A percentile compares a stretch with the other conserved stretches of the same genome.
phyloP scores from a whole-genome alignment of 306 rosid genomes.

The Casuarina cunninghamiana region DNA sequence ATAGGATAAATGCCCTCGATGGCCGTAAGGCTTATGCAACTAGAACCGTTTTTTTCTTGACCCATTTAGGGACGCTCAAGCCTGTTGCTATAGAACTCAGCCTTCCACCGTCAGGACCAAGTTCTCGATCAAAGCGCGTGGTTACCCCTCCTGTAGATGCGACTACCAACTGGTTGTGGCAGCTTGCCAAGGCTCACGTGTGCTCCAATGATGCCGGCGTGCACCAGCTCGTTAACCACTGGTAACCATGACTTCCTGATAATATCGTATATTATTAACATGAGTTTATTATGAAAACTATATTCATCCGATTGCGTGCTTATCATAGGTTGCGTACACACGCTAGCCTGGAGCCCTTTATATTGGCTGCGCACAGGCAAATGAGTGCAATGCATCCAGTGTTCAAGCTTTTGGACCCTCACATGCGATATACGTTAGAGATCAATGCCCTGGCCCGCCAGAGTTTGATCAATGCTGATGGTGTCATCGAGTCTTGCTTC shows the following conservation, averaged over 20 bases:
- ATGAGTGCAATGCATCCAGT: constrained; percentile 93
- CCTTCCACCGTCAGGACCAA: constrained; percentile 63
- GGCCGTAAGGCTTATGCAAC: constrained; percentile 94
- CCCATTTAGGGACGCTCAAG: constrained; percentile 67
- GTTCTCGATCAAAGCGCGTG: constrained; percentile 58
- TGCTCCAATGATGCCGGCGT: constrained; percentile 91
- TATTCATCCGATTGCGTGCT: background rate
- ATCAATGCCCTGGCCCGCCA: constrained; percentile 86
- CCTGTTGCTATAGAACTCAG: constrained; percentile 95
- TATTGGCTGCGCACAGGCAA: constrained; percentile 84
- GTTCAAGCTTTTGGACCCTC: constrained; percentile 85
- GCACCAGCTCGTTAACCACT: constrained; percentile 93
- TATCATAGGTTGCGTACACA: constrained; percentile 78
- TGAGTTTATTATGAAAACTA: too few species aligned
- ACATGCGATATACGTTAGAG: constrained; percentile 92
- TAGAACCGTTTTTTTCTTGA: constrained; percentile 66
- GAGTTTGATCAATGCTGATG: constrained; percentile 61
- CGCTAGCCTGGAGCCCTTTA: constrained; percentile 75
- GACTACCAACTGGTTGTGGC: constrained; percentile 83
- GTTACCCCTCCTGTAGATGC: constrained; percentile 76
- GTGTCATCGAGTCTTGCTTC: constrained; percentile 78
- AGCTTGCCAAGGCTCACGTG: constrained; percentile 91
- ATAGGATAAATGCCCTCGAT: constrained; percentile 76
- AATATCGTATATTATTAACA: background rate
- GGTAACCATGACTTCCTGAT: constrained; percentile 40